Conservation (phyloP, 495 filamentous ascomycete genomes). For the Terfezia boudieri region DNA sequence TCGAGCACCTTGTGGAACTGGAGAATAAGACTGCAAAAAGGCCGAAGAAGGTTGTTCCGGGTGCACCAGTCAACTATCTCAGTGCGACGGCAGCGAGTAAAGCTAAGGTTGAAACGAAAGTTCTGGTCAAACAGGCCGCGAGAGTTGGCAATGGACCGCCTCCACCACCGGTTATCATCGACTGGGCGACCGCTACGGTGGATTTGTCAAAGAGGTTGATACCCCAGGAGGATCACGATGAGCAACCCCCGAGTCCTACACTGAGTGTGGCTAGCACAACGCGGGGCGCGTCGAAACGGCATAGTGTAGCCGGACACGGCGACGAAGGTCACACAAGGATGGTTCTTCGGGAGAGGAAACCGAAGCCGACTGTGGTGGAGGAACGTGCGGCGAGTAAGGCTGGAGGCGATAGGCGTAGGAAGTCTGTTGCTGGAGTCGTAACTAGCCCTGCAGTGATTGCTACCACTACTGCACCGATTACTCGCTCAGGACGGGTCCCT, state of each 20-base stretch:
- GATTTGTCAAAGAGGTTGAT: constrained; percentile 69
- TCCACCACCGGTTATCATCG: constrained; percentile 50
- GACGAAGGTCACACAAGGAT: constrained; percentile 32
- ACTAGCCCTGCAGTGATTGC: too few relatives aligned
- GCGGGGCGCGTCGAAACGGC: constrained; percentile 46
- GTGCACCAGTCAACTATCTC: constrained; percentile 52
- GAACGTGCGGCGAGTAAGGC: not conserved
- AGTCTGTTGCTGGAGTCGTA: too few relatives aligned
- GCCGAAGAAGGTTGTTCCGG: constrained; percentile 33
- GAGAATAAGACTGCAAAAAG: constrained; percentile 10
- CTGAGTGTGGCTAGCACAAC: constrained; percentile 32
- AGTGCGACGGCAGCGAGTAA: constrained; percentile 46
- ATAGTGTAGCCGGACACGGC: constrained; percentile 20
- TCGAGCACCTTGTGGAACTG: constrained; percentile 9
- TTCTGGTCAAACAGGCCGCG: constrained; percentile 12
- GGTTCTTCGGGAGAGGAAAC: constrained; percentile 51
- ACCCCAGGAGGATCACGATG: constrained; percentile 25
- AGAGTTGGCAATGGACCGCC: constrained; percentile 15
- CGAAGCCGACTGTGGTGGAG: constrained; percentile 20
- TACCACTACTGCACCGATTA: too few relatives aligned
- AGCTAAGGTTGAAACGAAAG: constrained; percentile 28
- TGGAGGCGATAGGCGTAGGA: too few relatives aligned
- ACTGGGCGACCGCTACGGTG: constrained; percentile 59
- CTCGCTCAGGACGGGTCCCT: not conserved
- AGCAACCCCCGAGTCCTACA: constrained; percentile 40